phyloP scores from a whole-genome alignment of 2,329 filamentous ascomycete genomes.

The Calycina herbarum region DNA sequence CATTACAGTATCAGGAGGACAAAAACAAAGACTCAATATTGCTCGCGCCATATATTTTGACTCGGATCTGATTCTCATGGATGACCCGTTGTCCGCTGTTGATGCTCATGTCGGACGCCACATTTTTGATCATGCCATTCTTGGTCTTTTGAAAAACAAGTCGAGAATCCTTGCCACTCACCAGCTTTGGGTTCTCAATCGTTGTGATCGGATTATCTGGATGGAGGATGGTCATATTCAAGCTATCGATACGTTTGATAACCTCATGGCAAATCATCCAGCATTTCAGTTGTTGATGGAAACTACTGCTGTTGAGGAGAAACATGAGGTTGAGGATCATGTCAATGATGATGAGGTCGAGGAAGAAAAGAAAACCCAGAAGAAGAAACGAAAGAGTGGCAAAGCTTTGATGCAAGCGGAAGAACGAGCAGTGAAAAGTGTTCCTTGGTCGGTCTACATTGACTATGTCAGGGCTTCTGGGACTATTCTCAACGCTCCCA shows the following conservation, averaged over 20 bases:
- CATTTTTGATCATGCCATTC: conserved; percentile 92
- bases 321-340: conserved; percentile 51
- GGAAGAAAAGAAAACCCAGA: conserved; percentile 46
- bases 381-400: conserved; percentile 51
- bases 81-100: conserved; percentile 68
- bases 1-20: conserved; percentile 92
- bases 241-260: conserved; percentile 85
- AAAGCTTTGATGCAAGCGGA: conserved; percentile 70
- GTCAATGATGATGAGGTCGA: conserved; percentile 49
- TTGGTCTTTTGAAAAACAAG: conserved; percentile 84
- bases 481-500: conserved; percentile 54
- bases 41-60: conserved; percentile 76
- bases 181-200: conserved; percentile 87
- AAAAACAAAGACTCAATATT: conserved; percentile 94
- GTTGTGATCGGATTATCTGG: conserved; percentile 90
- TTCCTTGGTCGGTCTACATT: conserved; percentile 62
- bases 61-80: conserved; percentile 67
- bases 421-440: conserved; percentile 62
- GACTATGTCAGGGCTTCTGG: conserved; percentile 66
- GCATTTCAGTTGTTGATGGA: conserved; percentile 82
- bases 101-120: conserved; percentile 70
- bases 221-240: conserved; percentile 85
- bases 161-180: conserved; percentile 91
- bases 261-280: conserved; percentile 77
- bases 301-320: conserved; percentile 73